phyloP scores from a whole-genome alignment of 2,329 filamentous ascomycete genomes.

The Neofusicoccum parvum region DNA sequence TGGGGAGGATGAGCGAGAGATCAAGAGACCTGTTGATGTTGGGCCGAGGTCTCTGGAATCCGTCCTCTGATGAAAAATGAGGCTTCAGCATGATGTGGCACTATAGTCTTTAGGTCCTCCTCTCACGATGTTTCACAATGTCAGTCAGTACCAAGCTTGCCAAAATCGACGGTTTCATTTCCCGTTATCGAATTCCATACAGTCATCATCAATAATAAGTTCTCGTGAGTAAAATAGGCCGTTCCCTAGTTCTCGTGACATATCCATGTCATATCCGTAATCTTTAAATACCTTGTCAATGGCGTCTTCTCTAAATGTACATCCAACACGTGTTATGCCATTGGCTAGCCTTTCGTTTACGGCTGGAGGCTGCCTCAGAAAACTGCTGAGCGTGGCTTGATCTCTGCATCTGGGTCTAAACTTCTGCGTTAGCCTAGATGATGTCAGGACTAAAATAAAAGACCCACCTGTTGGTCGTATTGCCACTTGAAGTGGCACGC shows the following conservation, averaged over 20 bases:
- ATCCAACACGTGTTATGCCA: not conserved
- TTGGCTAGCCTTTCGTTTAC: not conserved
- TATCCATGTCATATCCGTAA: not conserved
- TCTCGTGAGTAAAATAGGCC: too few relatives aligned
- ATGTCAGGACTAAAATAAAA: too few relatives aligned
- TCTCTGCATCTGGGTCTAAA: not conserved
- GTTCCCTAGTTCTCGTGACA: too few relatives aligned
- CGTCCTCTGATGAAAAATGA: not conserved
- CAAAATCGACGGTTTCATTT: too few relatives aligned
- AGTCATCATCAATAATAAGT: too few relatives aligned
- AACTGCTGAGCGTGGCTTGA: not conserved
- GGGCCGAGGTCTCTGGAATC: not conserved
- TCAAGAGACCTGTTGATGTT: conserved; percentile 24
- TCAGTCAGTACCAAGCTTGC: too few relatives aligned
- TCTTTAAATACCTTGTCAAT: not conserved
- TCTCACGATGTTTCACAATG: too few relatives aligned
- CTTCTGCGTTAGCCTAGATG: not conserved
- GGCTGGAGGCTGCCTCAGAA: not conserved
- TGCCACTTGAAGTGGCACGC: not conserved
- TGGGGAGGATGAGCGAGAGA: conserved; percentile 29
- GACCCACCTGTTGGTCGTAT: not conserved
- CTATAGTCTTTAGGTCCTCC: too few relatives aligned
- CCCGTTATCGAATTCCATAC: too few relatives aligned
- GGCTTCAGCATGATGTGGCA: not conserved
- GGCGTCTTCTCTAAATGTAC: not conserved